Base-by-base conservation (phyloP, 768 basidiomycete species). In the Multifurca ochricompacta region DNA sequence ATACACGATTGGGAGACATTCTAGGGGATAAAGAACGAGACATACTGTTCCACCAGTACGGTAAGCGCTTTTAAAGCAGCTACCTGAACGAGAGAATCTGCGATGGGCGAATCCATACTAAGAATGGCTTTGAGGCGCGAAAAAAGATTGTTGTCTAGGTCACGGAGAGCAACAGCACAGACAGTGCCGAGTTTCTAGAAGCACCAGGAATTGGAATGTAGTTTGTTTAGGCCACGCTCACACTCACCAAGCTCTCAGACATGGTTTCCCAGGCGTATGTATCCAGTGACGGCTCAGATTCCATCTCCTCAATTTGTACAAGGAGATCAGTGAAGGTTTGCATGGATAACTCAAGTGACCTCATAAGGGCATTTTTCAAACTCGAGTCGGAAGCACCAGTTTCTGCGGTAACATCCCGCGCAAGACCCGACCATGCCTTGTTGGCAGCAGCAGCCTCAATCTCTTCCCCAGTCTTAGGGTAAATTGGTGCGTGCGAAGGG, bases 181-280 rank as follows among this genome's bases (percentile, higher is more conserved):
- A 92, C 73, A 3, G 88, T 82, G 3, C 87, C 85, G 18, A 93
- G 71, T 88, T 92, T 93, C 91, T 93, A 61, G 8, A n/a, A n/a
- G n/a, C n/a, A n/a, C n/a, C 41, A 48, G 4, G 13, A 41, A 25
- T 21, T 35, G 42, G 16, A 13, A n/a, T 14, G 9, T 9, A 13
- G 19, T 14, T 44, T 28, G 2, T 41, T 14, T 21, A n/a, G 11
- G 32, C 45, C 49, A 43, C 14, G 7, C 9, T 16, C 21, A 40
- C 36, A 68, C 80, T 44, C 61, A 90, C 91, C 76, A 93, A 68
- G 60, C 86, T 87, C 65, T 93, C 91, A 9, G 91, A 88, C 83
- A 93, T 84, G 0, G 91, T 92, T 65, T 93, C 91, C 84, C 85
- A 92, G 48, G 87, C 82, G 68, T 91, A 93, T n/a, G 86, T 88